These are phyloP conservation scores for Centella asiatica DNA, from an alignment of 129 eudicot genomes.

Conservation along the genomic window DNA sequence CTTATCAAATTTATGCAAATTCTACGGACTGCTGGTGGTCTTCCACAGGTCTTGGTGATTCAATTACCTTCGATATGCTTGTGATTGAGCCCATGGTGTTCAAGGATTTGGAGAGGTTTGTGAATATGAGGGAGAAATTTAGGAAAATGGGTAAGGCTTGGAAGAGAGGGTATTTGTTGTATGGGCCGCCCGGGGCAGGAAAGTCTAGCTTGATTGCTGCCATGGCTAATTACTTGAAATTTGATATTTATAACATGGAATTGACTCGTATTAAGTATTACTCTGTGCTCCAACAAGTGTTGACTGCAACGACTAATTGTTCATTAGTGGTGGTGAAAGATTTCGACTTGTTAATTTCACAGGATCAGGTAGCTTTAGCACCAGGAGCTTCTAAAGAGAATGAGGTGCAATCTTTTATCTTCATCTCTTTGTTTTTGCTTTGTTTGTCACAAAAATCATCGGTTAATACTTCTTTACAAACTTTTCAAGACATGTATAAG, in stretches of 20 bases:
- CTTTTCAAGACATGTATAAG: too few species aligned
- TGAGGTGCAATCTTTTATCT: too few species aligned
- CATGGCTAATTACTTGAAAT: constrained; percentile 57
- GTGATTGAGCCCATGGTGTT: constrained; percentile 55
- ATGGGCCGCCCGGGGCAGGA: constrained; percentile 65
- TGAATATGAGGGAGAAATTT: constrained; percentile 41
- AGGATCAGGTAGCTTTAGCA: constrained; percentile 32
- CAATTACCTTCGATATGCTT: constrained; percentile 57
- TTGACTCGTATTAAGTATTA: constrained; percentile 34
- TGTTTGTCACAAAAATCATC: too few species aligned
- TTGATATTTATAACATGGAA: constrained; percentile 57
- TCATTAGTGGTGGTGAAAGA: constrained; percentile 70
- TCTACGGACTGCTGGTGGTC: too few species aligned
- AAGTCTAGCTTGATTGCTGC: constrained; percentile 71
- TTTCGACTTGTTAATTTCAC: too few species aligned
- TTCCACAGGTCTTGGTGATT: constrained; percentile 51
- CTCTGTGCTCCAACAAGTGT: constrained; percentile 39
- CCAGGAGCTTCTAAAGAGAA: too few species aligned
- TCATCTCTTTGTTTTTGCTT: too few species aligned
- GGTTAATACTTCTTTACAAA: too few species aligned
- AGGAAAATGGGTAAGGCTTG: constrained; percentile 65
- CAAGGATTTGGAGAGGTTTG: constrained; percentile 56
- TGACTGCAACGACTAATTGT: constrained; percentile 44
- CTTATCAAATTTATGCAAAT: constrained; percentile 10
- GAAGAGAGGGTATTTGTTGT: constrained; percentile 65